phyloP scores from a whole-genome alignment of 1,284 basidiomycete genomes.

The Meira nashicola region DNA sequence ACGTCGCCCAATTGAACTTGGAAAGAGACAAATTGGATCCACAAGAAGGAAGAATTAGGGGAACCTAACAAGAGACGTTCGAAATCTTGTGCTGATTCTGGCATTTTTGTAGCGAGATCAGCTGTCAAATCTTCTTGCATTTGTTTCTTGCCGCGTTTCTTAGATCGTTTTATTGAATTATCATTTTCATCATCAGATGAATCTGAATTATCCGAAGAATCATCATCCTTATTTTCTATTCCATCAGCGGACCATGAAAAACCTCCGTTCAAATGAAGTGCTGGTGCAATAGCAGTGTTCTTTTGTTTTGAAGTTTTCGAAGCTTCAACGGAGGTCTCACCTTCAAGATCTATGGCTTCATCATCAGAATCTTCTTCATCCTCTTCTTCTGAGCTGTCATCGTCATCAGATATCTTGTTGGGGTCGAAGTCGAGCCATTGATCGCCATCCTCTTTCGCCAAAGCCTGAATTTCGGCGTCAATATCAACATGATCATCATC shows the following conservation, averaged over 20 bases:
- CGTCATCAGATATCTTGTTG: conserved; percentile 40
- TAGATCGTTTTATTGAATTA: conserved; percentile 58
- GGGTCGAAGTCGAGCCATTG: conserved; percentile 17
- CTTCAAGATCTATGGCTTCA: conserved; percentile 25
- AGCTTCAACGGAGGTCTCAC: conserved; percentile 9
- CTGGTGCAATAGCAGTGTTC: conserved; percentile 23
- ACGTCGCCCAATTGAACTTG: conserved; percentile 90
- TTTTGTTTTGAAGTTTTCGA: conserved; percentile 14
- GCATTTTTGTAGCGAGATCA: conserved; percentile 54
- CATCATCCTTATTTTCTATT: conserved; percentile 34
- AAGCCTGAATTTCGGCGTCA: conserved; percentile 12
- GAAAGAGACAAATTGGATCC: conserved; percentile 99
- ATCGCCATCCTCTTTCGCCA: conserved; percentile 20
- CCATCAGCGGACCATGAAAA: conserved; percentile 58
- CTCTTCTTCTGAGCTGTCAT: conserved; percentile 21
- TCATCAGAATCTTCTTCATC: conserved; percentile 25
- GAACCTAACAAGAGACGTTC: conserved; percentile 90
- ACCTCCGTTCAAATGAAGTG: conserved; percentile 56
- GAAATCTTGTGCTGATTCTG: conserved; percentile 87
- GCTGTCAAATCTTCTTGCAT: conserved; percentile 43
- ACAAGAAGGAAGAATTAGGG: conserved; percentile 93
- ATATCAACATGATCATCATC: conserved; percentile 35
- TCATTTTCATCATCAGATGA: conserved; percentile 18
- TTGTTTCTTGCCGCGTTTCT: conserved; percentile 21
- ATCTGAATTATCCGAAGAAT: neutral